Base-by-base conservation (phyloP, 139 green algal species). In the Micractinium conductrix region DNA sequence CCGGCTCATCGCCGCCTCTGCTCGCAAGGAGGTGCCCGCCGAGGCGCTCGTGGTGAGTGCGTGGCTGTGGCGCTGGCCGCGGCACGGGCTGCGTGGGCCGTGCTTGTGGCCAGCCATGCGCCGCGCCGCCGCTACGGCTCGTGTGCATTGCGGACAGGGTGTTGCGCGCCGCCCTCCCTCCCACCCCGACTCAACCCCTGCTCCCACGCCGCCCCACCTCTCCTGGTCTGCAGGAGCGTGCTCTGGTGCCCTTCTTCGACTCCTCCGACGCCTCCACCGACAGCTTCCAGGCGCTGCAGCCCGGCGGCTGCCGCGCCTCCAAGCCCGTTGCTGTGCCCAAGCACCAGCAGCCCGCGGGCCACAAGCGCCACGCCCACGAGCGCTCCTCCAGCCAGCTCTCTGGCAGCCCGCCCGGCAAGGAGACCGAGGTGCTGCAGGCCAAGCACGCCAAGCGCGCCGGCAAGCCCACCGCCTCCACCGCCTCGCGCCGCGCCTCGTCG, bases 231-330 rank as follows among this genome's bases (percentile, higher is more conserved):
- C 80, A 85, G 86, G 86, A 89, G 63, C 86, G 86, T n/a, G 14
- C 45, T 9, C 63, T 89, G 14, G 86, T 89, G 45, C 86, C 86
- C 53, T 89, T 81, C 67, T 89, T 89, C 26, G 80, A 83, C 37
- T 55, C 80, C 17, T 79, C 48, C 0, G 53, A 70, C 19, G 74
- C 74, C 50, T 24, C n/a, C 74, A 24, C 53, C 50, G 10, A 40
- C 40, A 44, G 2, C 38, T 74, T 26, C 60, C 58, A 74, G 60
- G 30, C 78, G 50, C 40, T 74, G 16, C 44, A 73, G 78, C 44
- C 60, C 4, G 35, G 53, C 8, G 37, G 53, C 33, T 48, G 74
- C 48, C 30, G 21, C 69, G 69, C 74, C 30, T 53, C 48, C 37
- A 70, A 71, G 75, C 55, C 37, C 37, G 55, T 53, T 35, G 21